Evolutionary conservation across 129 eudicot genomes (phyloP).

Genomic region (Chrysanthemum seticuspe): DNA sequence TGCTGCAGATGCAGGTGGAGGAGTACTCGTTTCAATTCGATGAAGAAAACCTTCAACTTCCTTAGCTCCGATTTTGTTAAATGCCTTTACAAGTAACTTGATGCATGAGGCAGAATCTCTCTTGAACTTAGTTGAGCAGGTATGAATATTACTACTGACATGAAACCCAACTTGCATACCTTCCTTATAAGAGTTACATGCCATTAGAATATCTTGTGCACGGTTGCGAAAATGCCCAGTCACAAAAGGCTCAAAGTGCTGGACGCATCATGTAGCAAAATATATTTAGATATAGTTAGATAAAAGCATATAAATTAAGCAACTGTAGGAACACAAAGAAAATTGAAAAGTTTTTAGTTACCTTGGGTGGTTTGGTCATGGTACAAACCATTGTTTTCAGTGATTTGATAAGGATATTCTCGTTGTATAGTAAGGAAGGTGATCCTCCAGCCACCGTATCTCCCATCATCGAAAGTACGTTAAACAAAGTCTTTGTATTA

Average conservation of each 20-base stretch:
- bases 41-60: not conserved
- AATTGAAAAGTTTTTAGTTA: not conserved
- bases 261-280: not conserved
- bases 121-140: not conserved
- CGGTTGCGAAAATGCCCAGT: conserved; percentile 1
- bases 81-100: not conserved
- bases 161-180: not conserved
- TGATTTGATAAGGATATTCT: not conserved
- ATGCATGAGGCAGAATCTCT: not conserved
- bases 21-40: not conserved
- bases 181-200: not conserved
- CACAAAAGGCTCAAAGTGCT: not conserved
- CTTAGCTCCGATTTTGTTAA: not conserved
- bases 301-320: not conserved
- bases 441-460: not conserved
- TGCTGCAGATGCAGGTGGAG: not conserved
- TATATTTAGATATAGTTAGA: not conserved
- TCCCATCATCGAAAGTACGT: not conserved
- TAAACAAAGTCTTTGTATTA: not conserved
- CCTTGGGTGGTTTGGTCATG: conserved; percentile 3
- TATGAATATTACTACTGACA: not conserved
- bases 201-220: not conserved
- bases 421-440: not conserved
- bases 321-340: not conserved
- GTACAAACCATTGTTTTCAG: not conserved